Evolutionary conservation across 106 monocot species (phyloP), one percentile per base, ranked within the genome.

Genomic region (Dendrobium nobile): DNA sequence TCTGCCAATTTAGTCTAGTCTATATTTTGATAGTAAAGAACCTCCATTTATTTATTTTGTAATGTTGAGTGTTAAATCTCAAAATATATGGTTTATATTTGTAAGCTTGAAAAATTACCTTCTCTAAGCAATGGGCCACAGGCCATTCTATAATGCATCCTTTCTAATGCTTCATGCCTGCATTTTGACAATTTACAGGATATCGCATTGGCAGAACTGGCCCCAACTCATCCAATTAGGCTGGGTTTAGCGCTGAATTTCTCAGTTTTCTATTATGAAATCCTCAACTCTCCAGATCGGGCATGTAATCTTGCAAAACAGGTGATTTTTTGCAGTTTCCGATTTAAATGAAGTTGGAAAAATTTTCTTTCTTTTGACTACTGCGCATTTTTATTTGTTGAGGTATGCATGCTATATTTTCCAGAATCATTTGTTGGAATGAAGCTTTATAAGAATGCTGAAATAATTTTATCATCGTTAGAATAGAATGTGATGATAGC

Each of bases 241-340:
- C 82, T 86, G 18, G 85, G 85, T 2, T 54, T 86, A 75, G 85
- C 85, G 11, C 85, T 85, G 20, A 85, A 85, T 56, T 85, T 85
- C 81, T 85, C 85, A 31, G 85, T 85, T 18, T 85, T 85, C 82
- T 85, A 85, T 82, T 83, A 83, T 33, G 82, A 83, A 70, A 83
- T 83, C 70, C 82, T 83, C 9, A 83, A 83, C 82, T 77, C 85
- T 24, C 85, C 85, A 20, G 85, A 85, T 41, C 82, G 85, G 79
- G 85, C 85, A 4, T 86, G 85, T 79, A 86, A 54, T 75, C 85
- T 86, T 82, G 85, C 85, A 75, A 86, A 86, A 43, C 85, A 86
- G 85, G 85, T 86, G 27, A 33, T 67, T 77, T 72, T 41, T 65
- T 8, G 7, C 0, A 11, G 24, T 26, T 65, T 65, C 26, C 10